A percentile compares a stretch with the other conserved stretches of the same genome.
phyloP scores from a whole-genome alignment of 2,329 filamentous ascomycete genomes.

The Fusarium mexicanum region DNA sequence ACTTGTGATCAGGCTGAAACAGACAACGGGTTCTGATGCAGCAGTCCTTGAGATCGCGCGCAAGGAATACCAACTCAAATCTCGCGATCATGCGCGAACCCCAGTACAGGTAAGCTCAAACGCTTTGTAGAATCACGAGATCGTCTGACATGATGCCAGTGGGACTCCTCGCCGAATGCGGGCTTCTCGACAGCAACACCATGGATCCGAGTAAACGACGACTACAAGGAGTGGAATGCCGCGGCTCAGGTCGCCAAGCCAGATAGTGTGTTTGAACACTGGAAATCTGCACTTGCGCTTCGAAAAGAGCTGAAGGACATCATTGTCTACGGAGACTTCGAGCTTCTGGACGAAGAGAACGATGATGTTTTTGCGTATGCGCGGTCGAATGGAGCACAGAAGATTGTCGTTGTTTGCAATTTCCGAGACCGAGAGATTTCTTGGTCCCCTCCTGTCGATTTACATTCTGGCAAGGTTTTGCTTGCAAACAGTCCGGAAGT shows the following conservation, averaged over 20 bases:
- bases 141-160: neutral
- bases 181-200: constrained; percentile 25
- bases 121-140: fast-evolving
- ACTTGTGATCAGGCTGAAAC: neutral
- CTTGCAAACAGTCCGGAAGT: constrained; percentile 7
- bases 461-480: constrained; percentile 5
- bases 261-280: constrained; percentile 28
- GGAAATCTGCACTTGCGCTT: constrained; percentile 9
- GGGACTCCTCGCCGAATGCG: constrained; percentile 20
- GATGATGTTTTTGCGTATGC: constrained; percentile 27
- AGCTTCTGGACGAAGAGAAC: constrained; percentile 16
- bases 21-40: neutral
- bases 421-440: constrained; percentile 6
- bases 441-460: neutral
- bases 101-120: constrained; percentile 20
- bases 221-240: constrained; percentile 29
- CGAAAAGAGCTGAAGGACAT: constrained; percentile 11
- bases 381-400: constrained; percentile 1
- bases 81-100: constrained; percentile 24
- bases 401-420: constrained; percentile 13
- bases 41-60: constrained; percentile 10
- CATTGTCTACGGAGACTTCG: constrained; percentile 28
- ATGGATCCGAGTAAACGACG: constrained; percentile 34
- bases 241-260: neutral
- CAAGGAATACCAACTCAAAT: constrained; percentile 27